Base-by-base conservation (phyloP, 2,329 filamentous ascomycete genomes). In the Fusarium sp. region DNA sequence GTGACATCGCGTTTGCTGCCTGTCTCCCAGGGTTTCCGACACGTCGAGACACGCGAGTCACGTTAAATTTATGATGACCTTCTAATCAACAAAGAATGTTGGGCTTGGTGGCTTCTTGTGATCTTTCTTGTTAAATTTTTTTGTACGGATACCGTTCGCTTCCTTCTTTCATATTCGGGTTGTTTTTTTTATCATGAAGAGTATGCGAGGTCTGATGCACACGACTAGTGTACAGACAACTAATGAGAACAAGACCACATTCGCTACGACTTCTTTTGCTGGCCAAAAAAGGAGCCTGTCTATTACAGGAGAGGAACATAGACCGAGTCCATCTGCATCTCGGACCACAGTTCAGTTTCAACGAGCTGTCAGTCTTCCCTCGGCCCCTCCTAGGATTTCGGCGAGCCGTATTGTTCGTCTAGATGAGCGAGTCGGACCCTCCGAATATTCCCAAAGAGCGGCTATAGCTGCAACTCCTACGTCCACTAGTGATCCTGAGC, bases 381-480 rank as follows among this genome's bases (percentile, higher is more conserved):
- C 69, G 41, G 74, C 73, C 11, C 75, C 78, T 9, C 52, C 65
- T 16, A 76, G 76, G 25, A 77, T 82, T 5, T 69, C 71, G 44
- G 82, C 86, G 18, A 87, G 86, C 75, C 76, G 78, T 29, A 86
- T 91, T 67, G 76, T 82, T 27, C 73, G 80, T 18, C 62, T 81
- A 20, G 46, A 70, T 16, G 64, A 71, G 27, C 55, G 61, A 40
- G 46, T 72, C 11, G 74, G 73, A 4, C 71, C 79, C 4, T 85
- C 85, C 18, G 86, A 90, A 64, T 89, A 89, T 74, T 86, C 87
- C 0, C 89, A 91, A 74, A 82, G 88, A 53, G 82, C 80, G 53
- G 72, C 74, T 5, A 79, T 88, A 49, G 80, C 83, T 44, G 83
- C 86, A 12, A 90, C 88, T 8, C 88, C 88, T 3, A 84, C 84